Conservation (phyloP, 805 yeast genomes). For the Tetrapisispora phaffii region DNA sequence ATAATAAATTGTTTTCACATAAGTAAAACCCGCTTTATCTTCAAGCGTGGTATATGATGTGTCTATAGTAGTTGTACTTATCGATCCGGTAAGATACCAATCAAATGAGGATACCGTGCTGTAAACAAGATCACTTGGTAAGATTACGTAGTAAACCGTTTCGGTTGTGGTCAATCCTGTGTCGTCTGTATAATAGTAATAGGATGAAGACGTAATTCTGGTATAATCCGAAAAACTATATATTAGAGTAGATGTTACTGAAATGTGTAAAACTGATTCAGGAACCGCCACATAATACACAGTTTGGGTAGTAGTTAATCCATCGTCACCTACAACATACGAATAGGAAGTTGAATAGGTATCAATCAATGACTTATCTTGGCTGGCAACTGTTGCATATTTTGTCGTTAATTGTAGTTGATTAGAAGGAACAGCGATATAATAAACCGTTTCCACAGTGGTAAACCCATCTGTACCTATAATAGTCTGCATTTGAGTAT, state of each 20-base stretch:
- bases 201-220: not conserved
- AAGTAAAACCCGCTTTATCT: not conserved
- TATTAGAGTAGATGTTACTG: not conserved
- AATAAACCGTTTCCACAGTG: not conserved
- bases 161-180: not conserved
- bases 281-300: not conserved
- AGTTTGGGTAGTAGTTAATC: constrained; percentile 1
- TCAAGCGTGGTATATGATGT: not conserved
- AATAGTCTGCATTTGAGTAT: not conserved
- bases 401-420: not conserved
- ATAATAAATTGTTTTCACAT: not conserved
- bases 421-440: not conserved
- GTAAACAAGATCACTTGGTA: not conserved
- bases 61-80: not conserved
- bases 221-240: not conserved
- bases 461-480: not conserved
- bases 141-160: not conserved
- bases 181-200: not conserved
- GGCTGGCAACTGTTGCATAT: not conserved
- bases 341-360: not conserved
- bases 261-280: not conserved
- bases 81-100: not conserved
- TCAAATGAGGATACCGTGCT: not conserved
- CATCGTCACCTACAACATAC: not conserved
- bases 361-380: not conserved